A percentile compares a stretch with the other conserved stretches of the same genome.
Evolutionary conservation across 306 rosid genomes (phyloP).

Genomic region (Quercus mongolica): DNA sequence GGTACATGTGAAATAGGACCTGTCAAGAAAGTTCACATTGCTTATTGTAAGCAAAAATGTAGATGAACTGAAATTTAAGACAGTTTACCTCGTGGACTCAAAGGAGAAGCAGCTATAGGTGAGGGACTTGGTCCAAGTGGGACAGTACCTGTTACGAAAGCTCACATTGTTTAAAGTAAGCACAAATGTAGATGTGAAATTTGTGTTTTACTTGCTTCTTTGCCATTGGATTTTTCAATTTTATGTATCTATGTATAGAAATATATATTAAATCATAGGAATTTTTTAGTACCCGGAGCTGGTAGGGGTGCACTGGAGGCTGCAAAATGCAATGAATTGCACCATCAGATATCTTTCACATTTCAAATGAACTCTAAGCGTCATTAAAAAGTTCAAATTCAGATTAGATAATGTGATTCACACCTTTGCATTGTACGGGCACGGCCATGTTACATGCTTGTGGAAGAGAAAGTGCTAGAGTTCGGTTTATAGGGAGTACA

Average conservation of each 20-base stretch:
- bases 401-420: neutral
- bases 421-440: constrained; percentile 56
- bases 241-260: neutral
- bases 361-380: neutral
- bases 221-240: neutral
- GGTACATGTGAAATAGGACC: no score
- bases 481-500: constrained; percentile 42
- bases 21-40: no score
- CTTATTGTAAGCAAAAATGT: no score
- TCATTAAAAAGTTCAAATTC: no score
- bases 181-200: neutral
- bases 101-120: constrained; percentile 38
- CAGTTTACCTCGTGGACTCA: neutral
- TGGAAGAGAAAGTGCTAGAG: constrained; percentile 44
- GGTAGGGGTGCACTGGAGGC: constrained; percentile 60
- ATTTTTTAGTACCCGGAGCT: constrained; percentile 50
- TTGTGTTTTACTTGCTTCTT: neutral
- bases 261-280: neutral
- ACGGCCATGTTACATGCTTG: constrained; percentile 49
- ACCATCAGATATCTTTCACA: neutral
- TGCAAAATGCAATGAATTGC: constrained; percentile 23
- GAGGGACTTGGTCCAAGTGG: constrained; percentile 24
- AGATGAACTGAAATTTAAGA: no score
- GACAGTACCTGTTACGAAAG: constrained; percentile 35
- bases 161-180: neutral